A percentile compares a stretch with the other conserved stretches of the same genome.
Evolutionary conservation across 2,329 filamentous ascomycete species (phyloP).

Genomic region (Aspergillus spinulosporus): DNA sequence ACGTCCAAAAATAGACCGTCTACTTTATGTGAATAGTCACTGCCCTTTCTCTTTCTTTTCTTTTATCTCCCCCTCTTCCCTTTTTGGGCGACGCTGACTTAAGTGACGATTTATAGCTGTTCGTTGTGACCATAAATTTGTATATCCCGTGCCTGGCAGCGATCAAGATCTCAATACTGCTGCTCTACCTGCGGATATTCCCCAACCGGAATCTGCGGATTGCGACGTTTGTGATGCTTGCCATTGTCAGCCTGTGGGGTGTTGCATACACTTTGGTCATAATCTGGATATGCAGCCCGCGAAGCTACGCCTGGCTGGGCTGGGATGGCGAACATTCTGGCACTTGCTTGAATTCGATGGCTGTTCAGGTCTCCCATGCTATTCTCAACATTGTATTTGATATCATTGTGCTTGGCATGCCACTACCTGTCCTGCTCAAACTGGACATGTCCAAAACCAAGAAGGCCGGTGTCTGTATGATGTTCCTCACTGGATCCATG

Average conservation of each 20-base stretch:
- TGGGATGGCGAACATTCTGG: conserved; percentile 12
- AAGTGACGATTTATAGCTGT: background rate
- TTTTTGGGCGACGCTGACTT: background rate
- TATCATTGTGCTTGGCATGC: background rate
- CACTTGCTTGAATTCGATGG: background rate
- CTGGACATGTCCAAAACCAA: conserved; percentile 2
- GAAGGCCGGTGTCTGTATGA: conserved; percentile 1
- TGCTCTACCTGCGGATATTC: background rate
- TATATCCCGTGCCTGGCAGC: background rate
- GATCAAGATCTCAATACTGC: background rate
- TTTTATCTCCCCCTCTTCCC: background rate
- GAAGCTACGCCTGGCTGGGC: conserved; percentile 2
- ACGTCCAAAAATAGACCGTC: background rate
- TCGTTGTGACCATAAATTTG: background rate
- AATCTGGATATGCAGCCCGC: background rate
- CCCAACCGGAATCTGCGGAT: background rate
- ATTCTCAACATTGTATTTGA: conserved; percentile 7
- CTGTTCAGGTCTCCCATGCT: background rate
- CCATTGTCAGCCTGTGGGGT: background rate
- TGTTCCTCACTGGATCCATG: conserved; percentile 5
- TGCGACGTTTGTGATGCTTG: background rate
- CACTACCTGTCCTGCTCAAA: background rate
- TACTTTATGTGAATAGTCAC: background rate
- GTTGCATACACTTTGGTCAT: background rate
- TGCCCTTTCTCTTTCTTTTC: background rate